Evolutionary conservation across 495 filamentous ascomycete genomes (phyloP).

Genomic region (Neurospora sp.): DNA sequence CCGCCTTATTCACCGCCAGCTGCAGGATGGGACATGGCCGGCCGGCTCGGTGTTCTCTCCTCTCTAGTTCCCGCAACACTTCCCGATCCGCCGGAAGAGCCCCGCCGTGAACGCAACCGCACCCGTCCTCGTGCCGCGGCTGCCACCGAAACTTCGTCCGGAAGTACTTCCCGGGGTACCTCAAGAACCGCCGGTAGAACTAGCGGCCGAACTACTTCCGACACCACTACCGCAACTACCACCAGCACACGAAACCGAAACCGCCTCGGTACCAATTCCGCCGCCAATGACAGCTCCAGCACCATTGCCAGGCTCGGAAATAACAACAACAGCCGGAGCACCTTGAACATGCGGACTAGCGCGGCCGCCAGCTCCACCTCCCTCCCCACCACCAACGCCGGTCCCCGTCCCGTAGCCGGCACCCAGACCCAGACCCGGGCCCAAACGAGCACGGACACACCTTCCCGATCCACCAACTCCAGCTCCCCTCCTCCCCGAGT

Average conservation of each 20-base stretch:
- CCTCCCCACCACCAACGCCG: neutral
- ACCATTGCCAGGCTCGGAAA: neutral
- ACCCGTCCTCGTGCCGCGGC: neutral
- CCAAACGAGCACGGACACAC: neutral
- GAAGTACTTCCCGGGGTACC: neutral
- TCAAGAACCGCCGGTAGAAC: neutral
- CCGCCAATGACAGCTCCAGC: constrained; percentile 1
- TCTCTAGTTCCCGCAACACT: neutral
- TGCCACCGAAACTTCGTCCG: neutral
- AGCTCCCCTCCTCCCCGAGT: constrained; percentile 28
- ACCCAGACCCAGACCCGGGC: neutral
- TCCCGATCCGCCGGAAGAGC: neutral
- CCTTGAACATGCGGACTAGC: neutral
- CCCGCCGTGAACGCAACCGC: neutral
- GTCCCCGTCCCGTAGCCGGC: neutral
- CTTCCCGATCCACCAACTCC: constrained; percentile 2
- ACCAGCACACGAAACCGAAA: neutral
- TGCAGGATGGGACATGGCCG: neutral
- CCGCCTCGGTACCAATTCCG: constrained; percentile 6
- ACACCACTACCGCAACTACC: neutral
- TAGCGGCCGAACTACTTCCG: neutral
- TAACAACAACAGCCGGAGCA: neutral
- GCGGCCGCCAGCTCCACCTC: constrained; percentile 1
- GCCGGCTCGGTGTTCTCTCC: neutral
- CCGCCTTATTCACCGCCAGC: constrained; percentile 32